phyloP scores from a whole-genome alignment of 192 early-diverging fungal genomes.

The Podila clonocystis region DNA sequence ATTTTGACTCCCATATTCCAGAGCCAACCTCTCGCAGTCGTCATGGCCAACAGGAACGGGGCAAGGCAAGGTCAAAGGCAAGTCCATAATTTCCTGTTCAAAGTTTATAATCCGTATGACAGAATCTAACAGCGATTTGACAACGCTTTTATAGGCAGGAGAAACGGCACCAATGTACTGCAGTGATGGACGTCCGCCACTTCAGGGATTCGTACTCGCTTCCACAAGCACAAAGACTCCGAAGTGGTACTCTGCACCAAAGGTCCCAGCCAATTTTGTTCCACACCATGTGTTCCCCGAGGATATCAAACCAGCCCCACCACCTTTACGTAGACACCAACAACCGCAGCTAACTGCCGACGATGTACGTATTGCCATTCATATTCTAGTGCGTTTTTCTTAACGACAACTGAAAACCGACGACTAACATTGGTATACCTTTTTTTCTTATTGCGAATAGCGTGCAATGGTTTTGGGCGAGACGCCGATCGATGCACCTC shows the following conservation, averaged over 20 bases:
- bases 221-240: slow-evolving; percentile 29
- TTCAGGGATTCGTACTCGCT: slow-evolving; percentile 64
- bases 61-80: slow-evolving; percentile 7
- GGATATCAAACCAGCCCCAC: slow-evolving; percentile 2
- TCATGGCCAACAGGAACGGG: slow-evolving; percentile 4
- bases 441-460: slow-evolving; percentile 43
- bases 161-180: slow-evolving; percentile 10
- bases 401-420: not conserved
- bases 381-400: not conserved
- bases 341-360: slow-evolving; percentile 44
- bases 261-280: slow-evolving; percentile 31
- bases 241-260: slow-evolving; percentile 56
- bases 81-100: not conserved
- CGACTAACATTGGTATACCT: not conserved
- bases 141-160: not conserved
- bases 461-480: slow-evolving; percentile 78
- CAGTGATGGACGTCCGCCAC: slow-evolving; percentile 64
- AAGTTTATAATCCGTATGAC: not conserved
- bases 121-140: too few relatives aligned
- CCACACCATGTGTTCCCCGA: slow-evolving; percentile 19
- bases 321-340: not conserved
- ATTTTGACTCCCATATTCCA: slow-evolving; percentile 26
- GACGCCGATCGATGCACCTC: slow-evolving; percentile 66
- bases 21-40: slow-evolving; percentile 35
- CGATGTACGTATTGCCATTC: slow-evolving; percentile 19